These are phyloP conservation scores for Teunomyces barrocoloradensis DNA, from an alignment of 805 yeast genomes.

Conservation along the genomic window DNA sequence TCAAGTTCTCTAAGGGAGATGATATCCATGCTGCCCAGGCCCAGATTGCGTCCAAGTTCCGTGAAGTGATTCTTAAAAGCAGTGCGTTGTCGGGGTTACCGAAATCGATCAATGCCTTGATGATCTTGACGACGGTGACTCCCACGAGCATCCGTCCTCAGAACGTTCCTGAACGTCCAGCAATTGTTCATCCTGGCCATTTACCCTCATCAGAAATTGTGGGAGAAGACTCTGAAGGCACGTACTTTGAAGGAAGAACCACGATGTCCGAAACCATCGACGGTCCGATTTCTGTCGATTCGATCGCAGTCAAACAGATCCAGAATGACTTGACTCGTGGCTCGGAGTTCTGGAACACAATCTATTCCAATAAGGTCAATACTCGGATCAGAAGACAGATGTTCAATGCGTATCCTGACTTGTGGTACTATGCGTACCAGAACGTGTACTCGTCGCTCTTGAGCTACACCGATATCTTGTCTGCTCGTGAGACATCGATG, in stretches of 20 bases:
- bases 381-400: slow-evolving; percentile 65
- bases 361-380: slow-evolving; percentile 71
- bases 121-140: slow-evolving; percentile 59
- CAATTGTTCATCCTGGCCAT: slow-evolving; percentile 30
- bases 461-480: slow-evolving; percentile 61
- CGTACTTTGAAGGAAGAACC: slow-evolving; percentile 26
- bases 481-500: slow-evolving; percentile 69
- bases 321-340: slow-evolving; percentile 48
- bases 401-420: slow-evolving; percentile 76
- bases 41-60: slow-evolving; percentile 48
- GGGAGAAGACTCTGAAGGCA: slow-evolving; percentile 39
- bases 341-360: slow-evolving; percentile 61
- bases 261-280: slow-evolving; percentile 31
- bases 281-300: slow-evolving; percentile 35
- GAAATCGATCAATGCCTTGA: slow-evolving; percentile 75
- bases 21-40: slow-evolving; percentile 37
- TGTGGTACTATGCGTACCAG: slow-evolving; percentile 68
- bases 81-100: slow-evolving; percentile 84
- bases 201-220: slow-evolving; percentile 37
- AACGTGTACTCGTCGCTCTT: slow-evolving; percentile 78
- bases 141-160: slow-evolving; percentile 44
- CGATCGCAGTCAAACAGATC: slow-evolving; percentile 27
- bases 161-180: slow-evolving; percentile 25
- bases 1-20: slow-evolving; percentile 29
- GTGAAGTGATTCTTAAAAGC: slow-evolving; percentile 78